phyloP scores from a whole-genome alignment of 306 rosid genomes.

The Corylus avellana region DNA sequence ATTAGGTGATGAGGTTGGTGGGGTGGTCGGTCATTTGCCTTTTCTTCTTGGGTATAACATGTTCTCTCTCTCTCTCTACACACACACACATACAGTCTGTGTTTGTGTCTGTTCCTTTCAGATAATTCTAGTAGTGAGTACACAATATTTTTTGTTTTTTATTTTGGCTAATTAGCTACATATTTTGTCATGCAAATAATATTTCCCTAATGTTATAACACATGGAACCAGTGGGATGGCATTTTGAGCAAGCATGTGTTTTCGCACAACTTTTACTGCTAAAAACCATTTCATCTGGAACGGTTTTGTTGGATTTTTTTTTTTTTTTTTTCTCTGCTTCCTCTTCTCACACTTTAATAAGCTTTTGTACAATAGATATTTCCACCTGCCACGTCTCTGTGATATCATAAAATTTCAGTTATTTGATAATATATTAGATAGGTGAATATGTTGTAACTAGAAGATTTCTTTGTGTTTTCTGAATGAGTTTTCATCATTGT shows the following conservation, averaged over 20 bases:
- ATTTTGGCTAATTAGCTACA: background rate
- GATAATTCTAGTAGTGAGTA: background rate
- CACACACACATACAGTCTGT: background rate
- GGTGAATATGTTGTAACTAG: background rate
- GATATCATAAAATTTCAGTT: background rate
- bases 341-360: background rate
- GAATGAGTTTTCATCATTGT: conserved; percentile 14
- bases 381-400: background rate
- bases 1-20: no score
- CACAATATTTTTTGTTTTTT: background rate
- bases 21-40: background rate
- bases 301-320: background rate
- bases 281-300: background rate
- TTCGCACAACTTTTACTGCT: background rate
- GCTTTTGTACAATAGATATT: background rate
- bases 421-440: background rate
- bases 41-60: background rate
- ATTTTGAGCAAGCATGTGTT: background rate
- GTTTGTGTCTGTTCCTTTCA: background rate
- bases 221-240: background rate
- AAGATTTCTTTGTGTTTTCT: background rate
- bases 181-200: background rate
- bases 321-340: background rate
- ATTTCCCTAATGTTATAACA: background rate
- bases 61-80: background rate